Evolutionary conservation across 2,329 filamentous ascomycete species (phyloP), one percentile per base, ranked within the genome.

Genomic region (Cercospora brassicicola): DNA sequence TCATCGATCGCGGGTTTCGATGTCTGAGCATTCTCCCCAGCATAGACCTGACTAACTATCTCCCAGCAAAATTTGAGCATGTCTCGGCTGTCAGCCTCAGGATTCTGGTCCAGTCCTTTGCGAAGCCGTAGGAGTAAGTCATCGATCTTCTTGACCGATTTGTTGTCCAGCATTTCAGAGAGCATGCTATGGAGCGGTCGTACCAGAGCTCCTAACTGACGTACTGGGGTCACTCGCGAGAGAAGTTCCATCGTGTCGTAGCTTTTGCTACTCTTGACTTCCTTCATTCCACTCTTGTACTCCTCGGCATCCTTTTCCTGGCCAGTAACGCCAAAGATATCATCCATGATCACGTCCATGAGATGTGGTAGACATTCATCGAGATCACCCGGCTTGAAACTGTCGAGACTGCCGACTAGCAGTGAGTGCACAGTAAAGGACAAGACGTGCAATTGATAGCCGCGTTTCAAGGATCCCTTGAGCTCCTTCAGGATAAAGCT

Each of bases 231-330:
- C 59, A 90, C 93, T 76, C 90, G 92, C 28, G 95, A 91, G 71
- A 98, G 85, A 15, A 98, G 84, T 79, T 98, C 94, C 90, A 98
- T 96, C 0, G 95, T 96, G 77, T 99, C 96, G 76, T 94, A 96
- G 77, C 94, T 97, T 84, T 98, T 99, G 84, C 92, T 97, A 79
- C 92, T 95, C 83, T 97, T 98, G 66, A 99, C 90, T 81, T 99
- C 95, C 80, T 96, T 97, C 90, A 96, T 97, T 79, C 94, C 91
- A 78, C 89, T 97, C 65, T 91, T 90, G 78, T 99, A 99, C 63
- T 94, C 95, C 74, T 97, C 93, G 0, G 94, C 94, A 75, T 99
- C 95, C 80, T 99, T 99, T 77, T 99, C 94, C 81, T 97, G 91
- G 1, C 95, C 95, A 36, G 91, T 91, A 5, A 89, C 88, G 31